These are phyloP conservation scores for Brassica napus DNA, from an alignment of 345 rosid species.

Conservation along the genomic window DNA sequence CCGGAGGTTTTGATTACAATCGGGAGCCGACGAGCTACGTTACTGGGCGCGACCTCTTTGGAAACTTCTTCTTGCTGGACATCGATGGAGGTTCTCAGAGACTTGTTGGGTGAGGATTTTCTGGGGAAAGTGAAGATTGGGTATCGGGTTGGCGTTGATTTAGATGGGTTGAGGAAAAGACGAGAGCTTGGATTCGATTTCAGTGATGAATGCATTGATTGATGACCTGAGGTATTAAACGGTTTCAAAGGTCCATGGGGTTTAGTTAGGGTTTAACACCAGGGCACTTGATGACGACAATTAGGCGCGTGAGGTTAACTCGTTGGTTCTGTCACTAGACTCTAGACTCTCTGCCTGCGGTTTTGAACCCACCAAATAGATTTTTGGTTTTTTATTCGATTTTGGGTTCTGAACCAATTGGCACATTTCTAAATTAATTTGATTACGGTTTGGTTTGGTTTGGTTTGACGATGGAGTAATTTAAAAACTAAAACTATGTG, in stretches of 20 bases:
- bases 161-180: slow-evolving; percentile 23
- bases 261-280: neutral
- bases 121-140: slow-evolving; percentile 12
- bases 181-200: slow-evolving; percentile 12
- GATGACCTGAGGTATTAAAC: neutral
- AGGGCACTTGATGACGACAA: neutral
- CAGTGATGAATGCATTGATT: slow-evolving; percentile 21
- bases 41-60: slow-evolving; percentile 9
- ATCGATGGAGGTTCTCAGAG: slow-evolving; percentile 31
- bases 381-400: neutral
- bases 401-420: neutral
- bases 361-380: neutral
- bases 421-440: neutral
- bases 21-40: slow-evolving; percentile 8
- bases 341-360: neutral
- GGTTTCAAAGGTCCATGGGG: neutral
- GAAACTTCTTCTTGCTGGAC: slow-evolving; percentile 13
- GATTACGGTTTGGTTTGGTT: neutral
- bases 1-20: slow-evolving; percentile 23
- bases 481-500: too few species aligned
- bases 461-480: too few species aligned
- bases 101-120: neutral
- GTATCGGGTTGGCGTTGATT: neutral
- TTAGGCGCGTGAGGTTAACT: neutral
- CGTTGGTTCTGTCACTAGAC: neutral